Percentiles rank a stretch among this genome's conserved stretches.
phyloP scores from a whole-genome alignment of 129 eudicot species.

The Flaveria robusta region DNA sequence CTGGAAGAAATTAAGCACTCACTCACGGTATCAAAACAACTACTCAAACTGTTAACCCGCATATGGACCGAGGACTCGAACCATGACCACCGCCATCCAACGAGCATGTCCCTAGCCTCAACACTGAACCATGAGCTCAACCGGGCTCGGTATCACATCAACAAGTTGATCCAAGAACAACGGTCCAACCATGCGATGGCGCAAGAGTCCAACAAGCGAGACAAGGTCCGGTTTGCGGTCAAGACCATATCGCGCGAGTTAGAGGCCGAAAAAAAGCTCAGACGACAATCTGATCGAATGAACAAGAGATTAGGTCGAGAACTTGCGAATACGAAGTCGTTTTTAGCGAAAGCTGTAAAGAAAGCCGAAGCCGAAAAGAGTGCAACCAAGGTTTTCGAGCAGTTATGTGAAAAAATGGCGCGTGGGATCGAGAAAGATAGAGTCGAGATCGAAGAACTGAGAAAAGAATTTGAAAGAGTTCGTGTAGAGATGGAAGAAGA shows the following conservation, averaged over 20 bases:
- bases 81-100: conserved; percentile 36
- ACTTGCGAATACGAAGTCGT: conserved; percentile 50
- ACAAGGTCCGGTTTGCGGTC: conserved; percentile 54
- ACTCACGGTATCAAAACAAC: conserved; percentile 63
- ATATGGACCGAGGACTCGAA: conserved; percentile 49
- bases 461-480: conserved; percentile 50
- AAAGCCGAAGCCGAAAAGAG: conserved; percentile 64
- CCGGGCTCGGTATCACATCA: conserved; percentile 53
- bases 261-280: conserved; percentile 62
- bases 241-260: conserved; percentile 52
- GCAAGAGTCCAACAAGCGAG: conserved; percentile 56
- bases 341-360: conserved; percentile 41
- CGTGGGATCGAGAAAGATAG: conserved; percentile 63
- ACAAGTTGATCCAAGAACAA: conserved; percentile 64
- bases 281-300: conserved; percentile 69
- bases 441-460: conserved; percentile 65
- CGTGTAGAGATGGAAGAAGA: conserved; percentile 85
- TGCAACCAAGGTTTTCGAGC: conserved; percentile 73
- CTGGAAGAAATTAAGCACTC: conserved; percentile 60
- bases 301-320: conserved; percentile 85
- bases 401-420: conserved; percentile 75
- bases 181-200: conserved; percentile 14
- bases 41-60: conserved; percentile 64
- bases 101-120: conserved; percentile 56
- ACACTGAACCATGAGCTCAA: conserved; percentile 81